Percentiles rank a stretch among this genome's conserved stretches.
Evolutionary conservation across 75 land plant species (phyloP).

Genomic region (Isoetes taiwanensis): DNA sequence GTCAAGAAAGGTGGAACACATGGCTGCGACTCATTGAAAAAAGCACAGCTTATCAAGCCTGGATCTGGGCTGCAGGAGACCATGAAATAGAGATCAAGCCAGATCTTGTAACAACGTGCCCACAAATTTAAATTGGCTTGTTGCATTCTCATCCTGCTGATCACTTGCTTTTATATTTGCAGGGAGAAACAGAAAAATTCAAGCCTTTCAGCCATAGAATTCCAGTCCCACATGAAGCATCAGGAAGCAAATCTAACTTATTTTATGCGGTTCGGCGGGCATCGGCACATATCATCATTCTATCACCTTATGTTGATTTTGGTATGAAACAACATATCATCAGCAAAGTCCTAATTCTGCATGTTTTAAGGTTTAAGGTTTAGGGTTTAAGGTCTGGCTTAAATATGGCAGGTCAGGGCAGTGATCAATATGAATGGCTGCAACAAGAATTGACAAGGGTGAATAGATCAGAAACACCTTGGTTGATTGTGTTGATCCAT

Average conservation of each 20-base stretch:
- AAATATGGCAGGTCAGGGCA: neutral
- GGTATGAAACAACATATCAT: neutral
- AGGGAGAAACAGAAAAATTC: constrained; percentile 6
- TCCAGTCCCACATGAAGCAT: constrained; percentile 6
- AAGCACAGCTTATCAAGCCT: neutral
- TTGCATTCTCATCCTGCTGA: neutral
- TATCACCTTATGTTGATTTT: neutral
- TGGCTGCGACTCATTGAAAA: constrained; percentile 2
- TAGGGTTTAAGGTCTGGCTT: neutral
- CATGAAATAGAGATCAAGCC: neutral
- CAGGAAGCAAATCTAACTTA: neutral
- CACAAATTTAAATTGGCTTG: neutral
- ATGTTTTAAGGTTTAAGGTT: neutral
- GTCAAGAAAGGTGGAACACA: neutral
- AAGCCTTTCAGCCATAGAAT: neutral
- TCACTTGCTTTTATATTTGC: neutral
- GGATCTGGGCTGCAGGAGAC: constrained; percentile 3
- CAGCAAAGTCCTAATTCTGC: neutral
- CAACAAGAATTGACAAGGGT: neutral
- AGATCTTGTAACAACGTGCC: neutral
- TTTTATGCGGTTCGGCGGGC: neutral
- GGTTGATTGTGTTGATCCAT: neutral
- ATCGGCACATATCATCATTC: neutral
- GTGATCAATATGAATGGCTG: constrained; percentile 1
- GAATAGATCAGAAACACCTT: neutral